Conservation (phyloP, 768 basidiomycete species). For the Cystoderma amianthinum region DNA sequence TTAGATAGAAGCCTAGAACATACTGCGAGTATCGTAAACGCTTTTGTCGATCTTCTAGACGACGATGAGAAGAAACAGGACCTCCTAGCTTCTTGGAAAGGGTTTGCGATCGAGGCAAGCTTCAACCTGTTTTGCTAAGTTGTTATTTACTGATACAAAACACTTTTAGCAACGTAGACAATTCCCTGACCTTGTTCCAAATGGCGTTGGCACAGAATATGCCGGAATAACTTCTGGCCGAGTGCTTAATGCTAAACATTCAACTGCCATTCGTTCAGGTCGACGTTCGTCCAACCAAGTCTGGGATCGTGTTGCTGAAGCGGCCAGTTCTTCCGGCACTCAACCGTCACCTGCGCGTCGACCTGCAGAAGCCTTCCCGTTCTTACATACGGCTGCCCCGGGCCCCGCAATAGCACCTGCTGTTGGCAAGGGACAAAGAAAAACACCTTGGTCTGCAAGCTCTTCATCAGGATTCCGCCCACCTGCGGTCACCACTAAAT, state of each 20-base stretch:
- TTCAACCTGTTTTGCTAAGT: too few relatives aligned
- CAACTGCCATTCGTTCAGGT: conserved; percentile 52
- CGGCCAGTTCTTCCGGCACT: conserved; percentile 44
- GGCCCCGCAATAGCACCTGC: conserved; percentile 17
- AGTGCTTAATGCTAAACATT: conserved; percentile 78
- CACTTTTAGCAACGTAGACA: conserved; percentile 67
- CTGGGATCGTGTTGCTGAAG: conserved; percentile 84
- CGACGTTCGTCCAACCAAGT: conserved; percentile 59
- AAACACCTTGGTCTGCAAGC: conserved; percentile 55
- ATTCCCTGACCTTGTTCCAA: conserved; percentile 72
- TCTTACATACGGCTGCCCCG: conserved; percentile 13
- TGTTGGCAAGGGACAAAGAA: conserved; percentile 40
- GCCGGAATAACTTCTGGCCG: conserved; percentile 78
- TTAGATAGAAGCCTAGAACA: conserved; percentile 53
- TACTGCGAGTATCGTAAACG: conserved; percentile 67
- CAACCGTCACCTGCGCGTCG: conserved; percentile 10
- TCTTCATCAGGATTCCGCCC: conserved; percentile 15
- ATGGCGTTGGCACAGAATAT: conserved; percentile 55
- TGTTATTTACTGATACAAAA: not conserved
- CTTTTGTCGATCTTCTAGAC: conserved; percentile 71
- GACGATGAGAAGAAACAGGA: conserved; percentile 81
- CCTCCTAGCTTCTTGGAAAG: conserved; percentile 73
- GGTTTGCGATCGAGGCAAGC: conserved; percentile 74
- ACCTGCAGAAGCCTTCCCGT: conserved; percentile 27
- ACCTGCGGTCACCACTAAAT: conserved; percentile 3